phyloP scores from a whole-genome alignment of 176 grass and related monocot genomes.

The Carex littledalei region DNA sequence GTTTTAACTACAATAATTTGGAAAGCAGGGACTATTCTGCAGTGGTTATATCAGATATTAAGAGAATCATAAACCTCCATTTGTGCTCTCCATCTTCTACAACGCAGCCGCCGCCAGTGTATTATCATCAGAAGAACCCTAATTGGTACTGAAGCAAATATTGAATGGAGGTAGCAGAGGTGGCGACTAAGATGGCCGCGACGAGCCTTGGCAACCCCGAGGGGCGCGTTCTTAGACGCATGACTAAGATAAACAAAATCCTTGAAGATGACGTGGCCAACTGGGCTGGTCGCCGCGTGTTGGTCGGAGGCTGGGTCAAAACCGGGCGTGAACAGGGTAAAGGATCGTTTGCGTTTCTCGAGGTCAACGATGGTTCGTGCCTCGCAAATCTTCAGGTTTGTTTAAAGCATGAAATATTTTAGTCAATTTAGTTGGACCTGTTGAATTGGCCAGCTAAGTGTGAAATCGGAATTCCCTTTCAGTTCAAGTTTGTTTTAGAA shows the following conservation, averaged over 20 bases:
- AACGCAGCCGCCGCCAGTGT: neutral
- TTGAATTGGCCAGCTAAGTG: neutral
- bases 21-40: neutral
- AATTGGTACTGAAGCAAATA: neutral
- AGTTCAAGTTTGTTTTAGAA: neutral
- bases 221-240: constrained; percentile 29
- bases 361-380: constrained; percentile 94
- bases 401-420: neutral
- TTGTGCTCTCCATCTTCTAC: neutral
- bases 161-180: constrained; percentile 7
- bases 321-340: constrained; percentile 68
- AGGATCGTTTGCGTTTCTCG: constrained; percentile 66
- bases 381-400: constrained; percentile 68
- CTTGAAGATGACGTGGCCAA: constrained; percentile 18
- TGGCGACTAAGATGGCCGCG: neutral
- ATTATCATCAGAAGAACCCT: neutral
- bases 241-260: constrained; percentile 11
- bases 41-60: neutral
- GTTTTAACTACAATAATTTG: neutral
- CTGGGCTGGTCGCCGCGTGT: constrained; percentile 35
- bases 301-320: constrained; percentile 76
- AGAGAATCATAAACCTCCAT: neutral
- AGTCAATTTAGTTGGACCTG: neutral
- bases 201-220: constrained; percentile 7
- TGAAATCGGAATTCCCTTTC: neutral